Evolutionary conservation across 1,284 basidiomycete genomes (phyloP).

Genomic region (Amylostereum areolatum): DNA sequence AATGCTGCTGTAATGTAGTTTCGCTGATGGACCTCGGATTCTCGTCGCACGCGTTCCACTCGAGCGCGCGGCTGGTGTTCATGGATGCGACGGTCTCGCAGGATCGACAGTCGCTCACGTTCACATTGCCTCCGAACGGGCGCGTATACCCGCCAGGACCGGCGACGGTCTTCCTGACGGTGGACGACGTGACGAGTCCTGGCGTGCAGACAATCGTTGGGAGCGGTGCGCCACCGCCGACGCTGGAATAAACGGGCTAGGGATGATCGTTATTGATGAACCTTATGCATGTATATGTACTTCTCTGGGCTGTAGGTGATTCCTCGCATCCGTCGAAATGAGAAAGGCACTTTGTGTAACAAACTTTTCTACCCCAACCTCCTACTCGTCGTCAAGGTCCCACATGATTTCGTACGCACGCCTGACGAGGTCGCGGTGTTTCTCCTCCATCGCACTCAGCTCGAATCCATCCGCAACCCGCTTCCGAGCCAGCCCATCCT

Average conservation of each 20-base stretch:
- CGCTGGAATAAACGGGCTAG: not conserved
- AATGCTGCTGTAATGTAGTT: slow-evolving; percentile 15
- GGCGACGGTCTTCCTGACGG: slow-evolving; percentile 36
- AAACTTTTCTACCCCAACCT: too few species aligned
- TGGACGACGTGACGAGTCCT: slow-evolving; percentile 42
- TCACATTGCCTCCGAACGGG: slow-evolving; percentile 37
- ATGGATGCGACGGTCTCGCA: slow-evolving; percentile 31
- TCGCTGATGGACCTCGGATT: slow-evolving; percentile 43
- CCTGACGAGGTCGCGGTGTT: too few species aligned
- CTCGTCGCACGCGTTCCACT: slow-evolving; percentile 41
- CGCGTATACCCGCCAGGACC: slow-evolving; percentile 48
- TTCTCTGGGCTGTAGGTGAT: too few species aligned
- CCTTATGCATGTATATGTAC: too few species aligned
- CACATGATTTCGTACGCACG: too few species aligned
- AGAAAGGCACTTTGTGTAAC: too few species aligned
- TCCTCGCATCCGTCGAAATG: too few species aligned
- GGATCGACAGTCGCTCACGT: slow-evolving; percentile 30
- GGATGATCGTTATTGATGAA: too few species aligned
- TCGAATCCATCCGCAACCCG: too few species aligned
- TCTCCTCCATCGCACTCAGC: too few species aligned
- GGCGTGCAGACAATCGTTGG: slow-evolving; percentile 42
- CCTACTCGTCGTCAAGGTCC: too few species aligned
- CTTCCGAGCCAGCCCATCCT: too few species aligned
- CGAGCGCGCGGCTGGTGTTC: slow-evolving; percentile 39
- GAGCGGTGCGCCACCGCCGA: slow-evolving; percentile 22